Evolutionary conservation across 2,329 filamentous ascomycete genomes (phyloP).

Genomic region (Colletotrichum sp.): DNA sequence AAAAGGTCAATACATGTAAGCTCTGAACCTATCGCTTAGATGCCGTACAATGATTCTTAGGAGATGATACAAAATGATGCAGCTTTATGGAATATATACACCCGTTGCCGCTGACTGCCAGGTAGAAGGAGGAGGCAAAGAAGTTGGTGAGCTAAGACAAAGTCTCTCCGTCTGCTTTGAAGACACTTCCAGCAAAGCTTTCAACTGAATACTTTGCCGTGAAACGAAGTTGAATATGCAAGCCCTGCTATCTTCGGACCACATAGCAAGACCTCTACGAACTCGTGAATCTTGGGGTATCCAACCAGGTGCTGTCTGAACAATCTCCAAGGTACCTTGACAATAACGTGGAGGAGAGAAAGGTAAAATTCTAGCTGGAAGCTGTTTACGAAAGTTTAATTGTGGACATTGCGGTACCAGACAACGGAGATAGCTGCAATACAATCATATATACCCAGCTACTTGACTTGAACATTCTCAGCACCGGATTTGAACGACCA

Average conservation of each 20-base stretch:
- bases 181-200: neutral
- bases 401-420: neutral
- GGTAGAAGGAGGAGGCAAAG: neutral
- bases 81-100: neutral
- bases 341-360: rapidly evolving
- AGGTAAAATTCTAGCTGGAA: neutral
- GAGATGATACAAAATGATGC: rapidly evolving
- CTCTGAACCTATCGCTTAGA: rapidly evolving
- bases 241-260: neutral
- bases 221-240: neutral
- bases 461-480: neutral
- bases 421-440: neutral
- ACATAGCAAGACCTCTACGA: neutral
- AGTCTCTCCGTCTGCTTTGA: neutral
- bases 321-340: neutral
- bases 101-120: neutral
- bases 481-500: neutral
- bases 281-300: neutral
- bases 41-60: rapidly evolving
- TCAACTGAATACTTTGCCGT: neutral
- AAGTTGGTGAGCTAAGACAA: neutral
- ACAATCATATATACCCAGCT: neutral
- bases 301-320: neutral
- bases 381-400: neutral
- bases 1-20: neutral